A percentile compares a stretch with the other conserved stretches of the same genome.
phyloP scores from a whole-genome alignment of 129 eudicot genomes.

The Flaveria sonorensis region DNA sequence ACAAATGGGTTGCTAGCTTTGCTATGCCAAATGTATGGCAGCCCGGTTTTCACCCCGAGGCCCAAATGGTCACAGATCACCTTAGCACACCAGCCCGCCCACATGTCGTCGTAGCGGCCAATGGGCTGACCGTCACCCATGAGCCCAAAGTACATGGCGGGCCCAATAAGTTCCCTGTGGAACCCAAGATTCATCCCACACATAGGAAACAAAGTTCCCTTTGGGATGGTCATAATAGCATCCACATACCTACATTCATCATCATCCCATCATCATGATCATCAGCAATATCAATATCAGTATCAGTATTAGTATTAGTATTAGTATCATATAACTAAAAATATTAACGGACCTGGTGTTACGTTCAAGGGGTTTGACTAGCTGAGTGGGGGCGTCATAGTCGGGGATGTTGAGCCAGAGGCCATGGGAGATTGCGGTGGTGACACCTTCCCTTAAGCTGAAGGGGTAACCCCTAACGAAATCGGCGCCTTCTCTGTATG shows the following conservation, averaged over 20 bases:
- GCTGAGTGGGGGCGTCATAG: constrained; percentile 77
- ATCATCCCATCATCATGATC: constrained; percentile 9
- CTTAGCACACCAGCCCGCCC: constrained; percentile 87
- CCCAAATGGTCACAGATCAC: constrained; percentile 75
- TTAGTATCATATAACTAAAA: no score
- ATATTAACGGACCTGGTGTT: constrained; percentile 48
- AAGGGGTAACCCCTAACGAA: constrained; percentile 76
- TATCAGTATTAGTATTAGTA: neutral
- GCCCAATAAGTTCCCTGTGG: constrained; percentile 67
- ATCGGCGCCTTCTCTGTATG: constrained; percentile 71
- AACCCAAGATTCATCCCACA: constrained; percentile 83
- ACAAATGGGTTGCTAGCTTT: constrained; percentile 75
- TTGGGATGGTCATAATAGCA: constrained; percentile 72
- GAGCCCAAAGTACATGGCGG: constrained; percentile 83
- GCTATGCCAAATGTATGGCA: constrained; percentile 68
- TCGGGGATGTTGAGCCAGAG: constrained; percentile 91
- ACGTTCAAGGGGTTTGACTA: constrained; percentile 73
- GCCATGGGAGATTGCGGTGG: constrained; percentile 79
- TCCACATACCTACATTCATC: constrained; percentile 59
- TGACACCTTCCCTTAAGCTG: constrained; percentile 72
- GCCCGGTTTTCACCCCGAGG: constrained; percentile 73
- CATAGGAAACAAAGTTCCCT: constrained; percentile 78
- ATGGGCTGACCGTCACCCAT: constrained; percentile 88
- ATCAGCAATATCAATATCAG: neutral
- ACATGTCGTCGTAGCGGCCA: constrained; percentile 78